phyloP scores from a whole-genome alignment of 2,329 filamentous ascomycete genomes.

The Ascosphaera aggregata region DNA sequence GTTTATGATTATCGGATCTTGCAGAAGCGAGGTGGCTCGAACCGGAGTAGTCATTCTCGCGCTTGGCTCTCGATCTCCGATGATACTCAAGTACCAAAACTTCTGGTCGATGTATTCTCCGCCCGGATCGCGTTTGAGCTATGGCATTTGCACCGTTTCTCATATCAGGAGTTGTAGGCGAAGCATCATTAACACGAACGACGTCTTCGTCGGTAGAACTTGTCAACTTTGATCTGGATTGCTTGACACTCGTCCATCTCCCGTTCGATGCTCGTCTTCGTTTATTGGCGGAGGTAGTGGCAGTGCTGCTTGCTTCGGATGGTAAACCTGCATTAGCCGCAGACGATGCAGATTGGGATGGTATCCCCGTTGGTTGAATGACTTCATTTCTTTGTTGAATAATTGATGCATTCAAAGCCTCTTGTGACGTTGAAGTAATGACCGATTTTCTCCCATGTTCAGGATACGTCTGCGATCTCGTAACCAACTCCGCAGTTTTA shows the following conservation, averaged over 20 bases:
- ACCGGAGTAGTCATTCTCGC: background rate
- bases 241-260: background rate
- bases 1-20: background rate
- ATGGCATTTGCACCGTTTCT: constrained; percentile 10
- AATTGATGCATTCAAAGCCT: too few relatives aligned
- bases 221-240: background rate
- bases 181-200: background rate
- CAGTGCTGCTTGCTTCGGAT: background rate
- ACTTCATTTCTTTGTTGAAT: too few relatives aligned
- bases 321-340: too few relatives aligned
- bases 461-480: background rate
- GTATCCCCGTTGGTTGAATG: too few relatives aligned
- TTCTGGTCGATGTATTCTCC: constrained; percentile 41
- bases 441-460: background rate
- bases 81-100: constrained; percentile 30
- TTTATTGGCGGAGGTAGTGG: background rate
- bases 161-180: background rate
- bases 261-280: background rate
- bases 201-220: background rate
- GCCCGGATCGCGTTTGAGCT: constrained; percentile 52
- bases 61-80: constrained; percentile 12
- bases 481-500: background rate
- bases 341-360: too few relatives aligned
- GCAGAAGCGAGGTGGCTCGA: background rate
- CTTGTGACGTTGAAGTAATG: too few relatives aligned